Evolutionary conservation across 345 rosid genomes (phyloP).

Genomic region (Populus pruinosa): DNA sequence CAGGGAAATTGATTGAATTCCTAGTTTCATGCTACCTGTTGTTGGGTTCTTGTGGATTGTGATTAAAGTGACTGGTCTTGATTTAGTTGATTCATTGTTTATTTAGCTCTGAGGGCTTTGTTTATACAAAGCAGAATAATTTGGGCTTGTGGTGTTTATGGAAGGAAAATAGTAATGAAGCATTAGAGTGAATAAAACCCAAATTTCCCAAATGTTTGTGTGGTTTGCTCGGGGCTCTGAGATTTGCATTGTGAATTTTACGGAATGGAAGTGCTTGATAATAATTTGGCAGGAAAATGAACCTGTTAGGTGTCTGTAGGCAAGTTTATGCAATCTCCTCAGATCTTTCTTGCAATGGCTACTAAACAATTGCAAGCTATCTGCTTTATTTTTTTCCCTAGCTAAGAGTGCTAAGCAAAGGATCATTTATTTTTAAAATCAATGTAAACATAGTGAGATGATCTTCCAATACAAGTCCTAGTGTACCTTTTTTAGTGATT

Average conservation of each 20-base stretch:
- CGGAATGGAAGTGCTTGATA: background rate
- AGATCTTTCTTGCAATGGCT: background rate
- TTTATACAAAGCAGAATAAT: background rate
- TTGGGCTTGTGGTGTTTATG: constrained; percentile 1
- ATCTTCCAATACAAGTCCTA: background rate
- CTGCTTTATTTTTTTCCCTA: background rate
- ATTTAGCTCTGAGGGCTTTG: background rate
- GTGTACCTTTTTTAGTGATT: background rate
- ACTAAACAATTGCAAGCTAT: background rate
- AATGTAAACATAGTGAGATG: background rate
- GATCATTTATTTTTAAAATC: background rate
- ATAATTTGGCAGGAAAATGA: background rate
- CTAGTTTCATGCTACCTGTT: background rate
- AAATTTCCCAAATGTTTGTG: background rate
- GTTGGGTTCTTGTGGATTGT: background rate
- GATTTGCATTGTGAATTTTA: background rate
- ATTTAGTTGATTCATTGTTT: background rate
- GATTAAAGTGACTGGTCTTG: background rate
- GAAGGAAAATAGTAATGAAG: background rate
- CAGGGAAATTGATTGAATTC: background rate
- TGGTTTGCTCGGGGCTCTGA: background rate
- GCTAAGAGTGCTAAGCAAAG: background rate
- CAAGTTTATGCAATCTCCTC: background rate
- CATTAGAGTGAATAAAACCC: background rate
- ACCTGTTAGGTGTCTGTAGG: background rate